Percentiles rank a stretch among this genome's conserved stretches.
These are phyloP conservation scores for Juncus effusus DNA, from an alignment of 176 grass and related monocot genomes.

Conservation along the genomic window DNA sequence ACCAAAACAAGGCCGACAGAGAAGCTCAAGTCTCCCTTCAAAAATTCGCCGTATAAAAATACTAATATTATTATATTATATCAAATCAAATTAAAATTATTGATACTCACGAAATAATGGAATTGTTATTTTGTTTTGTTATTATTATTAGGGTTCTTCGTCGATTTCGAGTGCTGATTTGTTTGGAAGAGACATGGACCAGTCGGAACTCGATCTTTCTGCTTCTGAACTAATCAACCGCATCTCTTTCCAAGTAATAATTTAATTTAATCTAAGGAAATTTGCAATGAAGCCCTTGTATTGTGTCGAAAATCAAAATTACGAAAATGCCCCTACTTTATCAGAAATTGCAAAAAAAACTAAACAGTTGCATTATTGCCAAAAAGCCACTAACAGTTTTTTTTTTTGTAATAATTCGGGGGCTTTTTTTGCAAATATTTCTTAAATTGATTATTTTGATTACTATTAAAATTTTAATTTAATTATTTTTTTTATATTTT, in stretches of 20 bases:
- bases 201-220: constrained; percentile 47
- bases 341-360: not conserved
- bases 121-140: not conserved
- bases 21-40: constrained; percentile 77
- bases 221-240: constrained; percentile 79
- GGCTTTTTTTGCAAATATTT: too few relatives aligned
- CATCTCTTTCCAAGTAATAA: constrained; percentile 85
- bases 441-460: not conserved
- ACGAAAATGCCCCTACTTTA: not conserved
- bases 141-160: constrained; percentile 50
- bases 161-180: constrained; percentile 95
- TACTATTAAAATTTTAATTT: not conserved
- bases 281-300: too few relatives aligned
- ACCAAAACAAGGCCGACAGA: constrained; percentile 48
- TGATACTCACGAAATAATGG: not conserved
- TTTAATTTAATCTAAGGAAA: not conserved
- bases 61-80: not conserved
- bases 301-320: not conserved
- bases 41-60: constrained; percentile 67
- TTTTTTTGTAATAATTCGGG: not conserved
- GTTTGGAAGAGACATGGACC: constrained; percentile 48
- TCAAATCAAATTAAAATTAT: not conserved
- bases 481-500: constrained; percentile 16
- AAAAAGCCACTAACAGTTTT: not conserved
- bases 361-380: too few relatives aligned